Base-by-base conservation (phyloP, 2,329 filamentous ascomycete species). In the Phaeosphaeriaceae sp. region DNA sequence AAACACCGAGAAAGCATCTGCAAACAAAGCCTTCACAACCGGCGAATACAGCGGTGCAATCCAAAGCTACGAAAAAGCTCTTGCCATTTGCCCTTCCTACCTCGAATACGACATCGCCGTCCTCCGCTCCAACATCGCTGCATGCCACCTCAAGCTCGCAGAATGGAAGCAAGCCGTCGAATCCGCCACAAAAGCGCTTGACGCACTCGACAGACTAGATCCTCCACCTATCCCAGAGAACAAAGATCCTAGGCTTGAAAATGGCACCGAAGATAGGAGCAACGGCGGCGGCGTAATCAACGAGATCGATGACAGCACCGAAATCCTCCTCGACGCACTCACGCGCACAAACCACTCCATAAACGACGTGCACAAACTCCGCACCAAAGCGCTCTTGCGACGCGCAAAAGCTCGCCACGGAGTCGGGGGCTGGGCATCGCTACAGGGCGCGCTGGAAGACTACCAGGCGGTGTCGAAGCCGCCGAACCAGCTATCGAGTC, bases 31-130 rank as follows among this genome's bases (percentile, higher is more conserved):
- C n/a, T 98, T 97, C 78, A 82, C 85, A 1, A 84, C 86, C 2
- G 85, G 86, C 44, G 86, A 88, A 61, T 95, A 90, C 78, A 85
- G 89, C 55, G 88, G 89, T 61, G 94, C 94, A 42, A 89, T 98
- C 61, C 86, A 88, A 65, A 89, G 86, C 60, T 98, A 98, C 79
- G 89, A 93, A 70, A 87, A 90, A 65, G 93, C 95, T 21, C 83
- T 96, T 2, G 84, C 87, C 13, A 85, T 88, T 7, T 93, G 92
- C 70, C 94, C 94, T 1, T 89, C 87, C 63, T 96, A 96, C 74
- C 86, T 96, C 24, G 88, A 94, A 74, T 97, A 92, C 79, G 92
- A 97, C 67, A 84, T 94, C 61, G 92, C 93, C 24, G 91, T 98
- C 10, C 83, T 98, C 6, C 88, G 89, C 58, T 93, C 91, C 74